Conservation (phyloP, 2,329 filamentous ascomycete species). For the Phyllosticta paracitricarpa region DNA sequence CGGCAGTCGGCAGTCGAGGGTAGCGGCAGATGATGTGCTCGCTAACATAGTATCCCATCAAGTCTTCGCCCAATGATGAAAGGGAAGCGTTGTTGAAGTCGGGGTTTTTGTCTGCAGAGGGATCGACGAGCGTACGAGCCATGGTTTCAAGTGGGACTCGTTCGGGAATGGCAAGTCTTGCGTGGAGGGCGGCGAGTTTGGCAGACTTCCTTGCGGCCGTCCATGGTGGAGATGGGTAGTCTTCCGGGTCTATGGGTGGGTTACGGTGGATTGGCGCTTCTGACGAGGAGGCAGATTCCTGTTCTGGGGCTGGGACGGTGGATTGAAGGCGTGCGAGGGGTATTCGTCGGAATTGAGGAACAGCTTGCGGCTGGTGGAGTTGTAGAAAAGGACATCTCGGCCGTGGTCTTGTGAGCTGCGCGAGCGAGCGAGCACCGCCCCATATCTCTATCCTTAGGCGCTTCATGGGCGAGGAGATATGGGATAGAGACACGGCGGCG, state of each 20-base stretch:
- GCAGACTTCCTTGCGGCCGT: constrained; percentile 60
- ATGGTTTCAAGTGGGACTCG: constrained; percentile 79
- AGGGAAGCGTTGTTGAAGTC: constrained; percentile 85
- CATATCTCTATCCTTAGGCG: constrained; percentile 51
- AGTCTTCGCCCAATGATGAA: constrained; percentile 66
- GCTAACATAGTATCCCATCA: constrained; percentile 80
- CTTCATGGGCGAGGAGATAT: constrained; percentile 39
- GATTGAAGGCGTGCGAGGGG: constrained; percentile 19
- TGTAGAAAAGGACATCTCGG: constrained; percentile 25
- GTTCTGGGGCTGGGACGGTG: constrained; percentile 9
- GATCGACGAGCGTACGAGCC: constrained; percentile 74
- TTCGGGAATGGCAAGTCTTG: constrained; percentile 70
- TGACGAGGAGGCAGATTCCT: not conserved
- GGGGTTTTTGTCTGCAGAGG: constrained; percentile 68
- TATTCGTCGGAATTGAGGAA: constrained; percentile 7
- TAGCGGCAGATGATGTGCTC: constrained; percentile 84
- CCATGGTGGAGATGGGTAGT: constrained; percentile 61
- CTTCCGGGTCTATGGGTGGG: not conserved
- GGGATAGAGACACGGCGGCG: not conserved
- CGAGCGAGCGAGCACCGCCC: constrained; percentile 49
- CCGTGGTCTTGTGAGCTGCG: constrained; percentile 33
- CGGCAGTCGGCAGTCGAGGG: constrained; percentile 79
- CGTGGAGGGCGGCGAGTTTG: constrained; percentile 87
- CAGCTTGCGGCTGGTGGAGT: constrained; percentile 5
- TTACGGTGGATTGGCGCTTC: not conserved